Conservation (phyloP, 1,284 basidiomycete species). For the Naganishia sp. region DNA sequence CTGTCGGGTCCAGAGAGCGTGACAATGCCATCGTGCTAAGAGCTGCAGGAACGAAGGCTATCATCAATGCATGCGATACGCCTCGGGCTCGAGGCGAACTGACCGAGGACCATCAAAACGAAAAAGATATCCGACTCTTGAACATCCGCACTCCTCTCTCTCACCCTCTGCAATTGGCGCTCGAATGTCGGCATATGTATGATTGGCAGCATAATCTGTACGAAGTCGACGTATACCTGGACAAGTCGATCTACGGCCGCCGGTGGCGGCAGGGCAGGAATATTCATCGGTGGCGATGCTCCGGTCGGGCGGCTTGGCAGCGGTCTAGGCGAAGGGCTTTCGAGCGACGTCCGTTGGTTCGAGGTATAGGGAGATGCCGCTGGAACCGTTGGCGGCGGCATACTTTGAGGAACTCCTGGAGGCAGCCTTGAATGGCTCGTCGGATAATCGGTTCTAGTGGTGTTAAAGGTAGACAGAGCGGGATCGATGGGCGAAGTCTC, state of each 20-base stretch:
- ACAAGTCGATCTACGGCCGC: slow-evolving; percentile 54
- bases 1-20: slow-evolving; percentile 53
- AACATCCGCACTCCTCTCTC: slow-evolving; percentile 41
- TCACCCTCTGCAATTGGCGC: slow-evolving; percentile 49
- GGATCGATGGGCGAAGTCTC: slow-evolving; percentile 18
- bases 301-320: not conserved
- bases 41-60: slow-evolving; percentile 33
- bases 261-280: slow-evolving; percentile 54
- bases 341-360: slow-evolving; percentile 35
- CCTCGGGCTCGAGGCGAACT: slow-evolving; percentile 26
- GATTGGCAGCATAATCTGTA: slow-evolving; percentile 54
- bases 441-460: slow-evolving; percentile 18
- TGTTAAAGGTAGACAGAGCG: slow-evolving; percentile 19
- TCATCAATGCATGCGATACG: no score
- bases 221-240: slow-evolving; percentile 55
- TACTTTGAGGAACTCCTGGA: not conserved
- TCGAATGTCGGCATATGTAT: slow-evolving; percentile 54
- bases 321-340: not conserved
- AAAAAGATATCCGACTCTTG: slow-evolving; percentile 51
- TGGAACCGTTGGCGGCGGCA: not conserved
- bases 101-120: slow-evolving; percentile 55
- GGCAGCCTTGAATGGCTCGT: slow-evolving; percentile 23
- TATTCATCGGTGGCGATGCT: slow-evolving; percentile 36
- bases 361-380: not conserved
- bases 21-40: slow-evolving; percentile 55